A percentile compares a stretch with the other conserved stretches of the same genome.
Conservation (phyloP, 1,139 yeast genomes). For the Suhomyces atakaporum region DNA sequence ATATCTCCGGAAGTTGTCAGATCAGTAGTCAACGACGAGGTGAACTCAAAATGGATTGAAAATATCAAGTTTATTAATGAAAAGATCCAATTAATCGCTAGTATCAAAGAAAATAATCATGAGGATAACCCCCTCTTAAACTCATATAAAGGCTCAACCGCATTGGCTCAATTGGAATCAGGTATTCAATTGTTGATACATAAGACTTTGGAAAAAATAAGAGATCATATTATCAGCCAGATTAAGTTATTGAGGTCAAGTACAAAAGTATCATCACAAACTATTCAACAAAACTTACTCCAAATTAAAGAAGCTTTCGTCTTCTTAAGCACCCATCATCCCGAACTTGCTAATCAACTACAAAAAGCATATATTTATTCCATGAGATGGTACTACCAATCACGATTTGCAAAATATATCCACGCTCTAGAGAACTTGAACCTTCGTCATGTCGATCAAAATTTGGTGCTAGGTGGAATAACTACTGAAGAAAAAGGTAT, state of each 20-base stretch:
- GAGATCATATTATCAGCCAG: constrained; percentile 65
- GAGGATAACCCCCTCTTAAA: constrained; percentile 4
- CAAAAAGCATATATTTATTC: constrained; percentile 81
- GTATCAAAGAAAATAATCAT: constrained; percentile 27
- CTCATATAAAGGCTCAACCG: constrained; percentile 33
- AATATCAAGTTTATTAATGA: constrained; percentile 58
- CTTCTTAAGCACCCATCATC: constrained; percentile 57
- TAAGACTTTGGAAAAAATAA: constrained; percentile 70
- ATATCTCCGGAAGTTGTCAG: constrained; percentile 69
- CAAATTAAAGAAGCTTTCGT: constrained; percentile 59
- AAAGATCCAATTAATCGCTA: constrained; percentile 50
- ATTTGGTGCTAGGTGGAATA: constrained; percentile 51
- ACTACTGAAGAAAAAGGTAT: constrained; percentile 29
- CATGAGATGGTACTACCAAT: constrained; percentile 88
- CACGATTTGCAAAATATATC: constrained; percentile 76
- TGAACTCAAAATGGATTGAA: constrained; percentile 58
- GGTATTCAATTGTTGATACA: constrained; percentile 46
- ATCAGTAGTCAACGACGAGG: constrained; percentile 49
- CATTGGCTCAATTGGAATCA: constrained; percentile 36
- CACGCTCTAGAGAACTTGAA: constrained; percentile 70
- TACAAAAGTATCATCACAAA: constrained; percentile 57
- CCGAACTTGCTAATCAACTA: constrained; percentile 72
- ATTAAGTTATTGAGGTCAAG: constrained; percentile 63
- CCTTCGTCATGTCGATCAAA: constrained; percentile 52
- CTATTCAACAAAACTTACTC: constrained; percentile 67